These are phyloP conservation scores for Nannochloropsis oceanica DNA, from an alignment of 108 stramenopile species.

Conservation along the genomic window DNA sequence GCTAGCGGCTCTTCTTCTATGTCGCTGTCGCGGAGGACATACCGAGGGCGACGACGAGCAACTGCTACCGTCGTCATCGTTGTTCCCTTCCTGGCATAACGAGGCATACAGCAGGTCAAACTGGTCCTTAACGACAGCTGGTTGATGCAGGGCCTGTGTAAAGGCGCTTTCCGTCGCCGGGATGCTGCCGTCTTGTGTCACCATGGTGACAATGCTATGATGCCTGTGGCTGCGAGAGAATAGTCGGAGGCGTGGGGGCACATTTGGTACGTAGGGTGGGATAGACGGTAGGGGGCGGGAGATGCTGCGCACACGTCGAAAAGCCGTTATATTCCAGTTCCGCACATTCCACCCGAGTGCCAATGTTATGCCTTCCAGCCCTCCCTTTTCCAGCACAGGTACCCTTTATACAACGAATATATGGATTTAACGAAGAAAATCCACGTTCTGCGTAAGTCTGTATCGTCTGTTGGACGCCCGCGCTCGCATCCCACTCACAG, in stretches of 20 bases:
- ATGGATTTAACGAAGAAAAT: not conserved
- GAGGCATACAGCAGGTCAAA: not conserved
- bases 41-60: too few relatives aligned
- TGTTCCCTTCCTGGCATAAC: not conserved
- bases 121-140: not conserved
- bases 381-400: not conserved
- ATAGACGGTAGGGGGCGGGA: too few relatives aligned
- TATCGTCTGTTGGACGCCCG: too few relatives aligned
- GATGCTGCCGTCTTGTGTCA: not conserved
- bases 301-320: too few relatives aligned
- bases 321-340: too few relatives aligned
- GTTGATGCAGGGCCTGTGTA: not conserved
- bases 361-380: too few relatives aligned
- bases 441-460: not conserved
- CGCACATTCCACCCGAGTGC: too few relatives aligned
- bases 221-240: too few relatives aligned
- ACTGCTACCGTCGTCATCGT: not conserved
- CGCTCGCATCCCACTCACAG: too few relatives aligned
- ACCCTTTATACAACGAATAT: not conserved
- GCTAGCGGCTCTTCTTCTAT: too few relatives aligned
- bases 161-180: not conserved
- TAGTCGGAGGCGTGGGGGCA: not conserved
- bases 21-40: too few relatives aligned
- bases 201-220: not conserved
- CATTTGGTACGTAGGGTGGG: not conserved